Evolutionary conservation across 1,284 basidiomycete species (phyloP).

Genomic region (Pyrrhoderma noxium): DNA sequence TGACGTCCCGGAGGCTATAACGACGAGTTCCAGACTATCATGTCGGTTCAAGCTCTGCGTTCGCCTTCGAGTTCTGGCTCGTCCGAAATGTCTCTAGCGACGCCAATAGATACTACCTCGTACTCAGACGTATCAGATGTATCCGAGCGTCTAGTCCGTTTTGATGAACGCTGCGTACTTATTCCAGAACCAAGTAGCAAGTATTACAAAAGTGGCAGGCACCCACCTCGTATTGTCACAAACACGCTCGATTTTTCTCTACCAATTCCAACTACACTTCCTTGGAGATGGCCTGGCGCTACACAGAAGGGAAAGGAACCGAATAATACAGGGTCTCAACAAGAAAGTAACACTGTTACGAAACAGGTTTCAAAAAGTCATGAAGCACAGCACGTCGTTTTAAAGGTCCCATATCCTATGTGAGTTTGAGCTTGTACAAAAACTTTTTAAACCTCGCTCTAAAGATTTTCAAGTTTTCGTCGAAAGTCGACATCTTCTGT

Average conservation of each 20-base stretch:
- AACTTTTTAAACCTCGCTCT: neutral
- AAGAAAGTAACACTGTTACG: neutral
- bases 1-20: too few species aligned
- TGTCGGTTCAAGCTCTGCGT: too few species aligned
- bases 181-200: conserved; percentile 4
- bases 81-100: too few species aligned
- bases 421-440: conserved; percentile 4
- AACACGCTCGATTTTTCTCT: conserved; percentile 7
- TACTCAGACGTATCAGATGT: neutral
- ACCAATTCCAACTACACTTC: conserved; percentile 1
- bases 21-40: too few species aligned
- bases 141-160: conserved; percentile 10
- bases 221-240: conserved; percentile 2
- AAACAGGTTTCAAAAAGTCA: neutral
- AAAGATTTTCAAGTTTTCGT: neutral
- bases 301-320: conserved; percentile 2
- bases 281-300: conserved; percentile 9
- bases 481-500: neutral
- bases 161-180: conserved; percentile 16
- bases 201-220: neutral
- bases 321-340: neutral
- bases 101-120: neutral
- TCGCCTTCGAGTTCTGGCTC: too few species aligned
- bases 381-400: conserved; percentile 6
- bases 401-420: conserved; percentile 18